Conservation (phyloP, 768 basidiomycete genomes). For the Amanita fuliginea region DNA sequence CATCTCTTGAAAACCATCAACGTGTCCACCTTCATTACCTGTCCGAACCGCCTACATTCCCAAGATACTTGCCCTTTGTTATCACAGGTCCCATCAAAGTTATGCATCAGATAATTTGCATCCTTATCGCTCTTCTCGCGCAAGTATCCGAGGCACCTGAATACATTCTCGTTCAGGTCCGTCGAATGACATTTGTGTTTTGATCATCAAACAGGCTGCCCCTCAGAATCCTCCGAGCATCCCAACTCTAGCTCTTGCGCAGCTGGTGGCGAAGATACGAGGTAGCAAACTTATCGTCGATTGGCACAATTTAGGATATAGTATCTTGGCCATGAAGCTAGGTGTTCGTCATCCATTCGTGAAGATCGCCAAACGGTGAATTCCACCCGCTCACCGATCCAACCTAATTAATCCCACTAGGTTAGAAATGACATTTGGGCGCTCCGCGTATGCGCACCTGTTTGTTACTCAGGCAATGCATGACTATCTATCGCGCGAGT, state of each 20-base stretch:
- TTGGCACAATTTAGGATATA: slow-evolving; percentile 98
- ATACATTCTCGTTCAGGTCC: slow-evolving; percentile 83
- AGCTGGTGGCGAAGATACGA: slow-evolving; percentile 53
- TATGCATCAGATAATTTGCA: slow-evolving; percentile 48
- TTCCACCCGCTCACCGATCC: not conserved
- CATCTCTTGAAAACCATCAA: slow-evolving; percentile 58
- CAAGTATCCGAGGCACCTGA: slow-evolving; percentile 59
- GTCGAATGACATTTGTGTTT: slow-evolving; percentile 11
- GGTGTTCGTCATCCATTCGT: slow-evolving; percentile 62
- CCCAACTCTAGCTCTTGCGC: slow-evolving; percentile 82
- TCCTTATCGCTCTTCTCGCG: slow-evolving; percentile 53
- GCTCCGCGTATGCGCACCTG: slow-evolving; percentile 75
- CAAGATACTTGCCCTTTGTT: slow-evolving; percentile 50
- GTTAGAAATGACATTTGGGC: slow-evolving; percentile 78
- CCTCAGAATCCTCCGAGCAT: slow-evolving; percentile 91
- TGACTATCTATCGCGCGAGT: slow-evolving; percentile 55
- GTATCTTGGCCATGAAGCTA: slow-evolving; percentile 78
- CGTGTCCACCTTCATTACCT: slow-evolving; percentile 60
- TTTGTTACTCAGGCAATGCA: slow-evolving; percentile 91
- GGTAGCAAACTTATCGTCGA: slow-evolving; percentile 90
- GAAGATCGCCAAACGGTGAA: slow-evolving; percentile 63
- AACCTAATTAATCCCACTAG: slow-evolving; percentile 27
- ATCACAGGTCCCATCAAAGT: slow-evolving; percentile 79
- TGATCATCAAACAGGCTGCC: not conserved
- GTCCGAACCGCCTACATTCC: slow-evolving; percentile 43